Conservation (phyloP, 73 alveolate genomes). For the Tetrahymena elliotti region DNA sequence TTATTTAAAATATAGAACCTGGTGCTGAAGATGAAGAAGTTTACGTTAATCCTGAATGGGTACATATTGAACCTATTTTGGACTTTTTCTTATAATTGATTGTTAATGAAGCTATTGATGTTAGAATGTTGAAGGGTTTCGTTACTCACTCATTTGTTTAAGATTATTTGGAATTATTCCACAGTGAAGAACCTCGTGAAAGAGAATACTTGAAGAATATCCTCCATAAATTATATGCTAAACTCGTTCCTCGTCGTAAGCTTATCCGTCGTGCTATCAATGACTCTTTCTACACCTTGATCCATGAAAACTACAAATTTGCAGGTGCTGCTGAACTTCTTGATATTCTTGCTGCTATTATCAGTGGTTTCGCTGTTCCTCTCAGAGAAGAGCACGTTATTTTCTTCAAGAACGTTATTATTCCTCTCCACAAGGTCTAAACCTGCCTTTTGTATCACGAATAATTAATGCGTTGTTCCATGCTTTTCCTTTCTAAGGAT, state of each 20-base stretch:
- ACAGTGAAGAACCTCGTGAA: constrained; percentile 67
- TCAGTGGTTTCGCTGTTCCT: constrained; percentile 90
- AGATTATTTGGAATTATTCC: constrained; percentile 68
- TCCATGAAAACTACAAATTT: constrained; percentile 80
- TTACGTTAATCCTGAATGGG: constrained; percentile 71
- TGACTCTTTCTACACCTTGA: constrained; percentile 78
- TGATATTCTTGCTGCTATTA: constrained; percentile 79
- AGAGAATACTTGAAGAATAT: constrained; percentile 76
- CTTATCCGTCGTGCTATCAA: constrained; percentile 78
- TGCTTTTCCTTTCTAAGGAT: constrained; percentile 75
- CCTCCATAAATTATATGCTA: constrained; percentile 78
- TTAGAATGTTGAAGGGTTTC: constrained; percentile 28
- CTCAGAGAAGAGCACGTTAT: constrained; percentile 84
- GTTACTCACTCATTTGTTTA: constrained; percentile 61
- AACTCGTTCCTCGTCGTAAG: constrained; percentile 79
- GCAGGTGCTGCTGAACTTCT: constrained; percentile 86
- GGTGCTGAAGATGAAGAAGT: constrained; percentile 52
- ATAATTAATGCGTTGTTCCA: constrained; percentile 79
- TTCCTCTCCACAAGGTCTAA: constrained; percentile 86
- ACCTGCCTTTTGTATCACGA: constrained; percentile 84
- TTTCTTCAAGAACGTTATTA: constrained; percentile 77
- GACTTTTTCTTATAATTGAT: constrained; percentile 61
- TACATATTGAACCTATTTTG: constrained; percentile 62
- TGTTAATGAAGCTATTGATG: constrained; percentile 65
- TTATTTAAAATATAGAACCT: constrained; percentile 9